These are phyloP conservation scores for Venturia pyrina DNA, from an alignment of 2,329 filamentous ascomycete species.

Conservation along the genomic window DNA sequence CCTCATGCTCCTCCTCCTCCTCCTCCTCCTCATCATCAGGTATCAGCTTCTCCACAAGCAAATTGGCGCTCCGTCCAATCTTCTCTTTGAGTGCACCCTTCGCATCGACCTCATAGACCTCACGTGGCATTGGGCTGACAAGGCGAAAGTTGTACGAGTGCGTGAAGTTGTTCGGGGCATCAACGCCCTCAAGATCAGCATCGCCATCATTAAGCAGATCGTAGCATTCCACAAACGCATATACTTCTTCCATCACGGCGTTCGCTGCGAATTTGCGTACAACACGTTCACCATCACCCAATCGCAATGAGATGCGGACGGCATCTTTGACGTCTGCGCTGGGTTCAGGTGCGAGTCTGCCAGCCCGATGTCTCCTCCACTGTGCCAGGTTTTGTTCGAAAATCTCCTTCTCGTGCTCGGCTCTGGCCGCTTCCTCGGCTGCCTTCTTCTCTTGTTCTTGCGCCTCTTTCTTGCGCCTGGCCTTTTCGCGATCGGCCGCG, in stretches of 20 bases:
- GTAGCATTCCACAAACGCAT: slow-evolving; percentile 92
- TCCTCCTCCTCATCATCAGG: slow-evolving; percentile 46
- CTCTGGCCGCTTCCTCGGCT: slow-evolving; percentile 57
- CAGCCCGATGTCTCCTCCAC: slow-evolving; percentile 74
- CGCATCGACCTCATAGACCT: slow-evolving; percentile 62
- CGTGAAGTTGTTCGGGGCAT: slow-evolving; percentile 57
- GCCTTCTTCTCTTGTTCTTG: slow-evolving; percentile 52
- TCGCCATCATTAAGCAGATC: slow-evolving; percentile 46
- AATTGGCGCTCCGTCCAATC: slow-evolving; percentile 73
- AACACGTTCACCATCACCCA: slow-evolving; percentile 60
- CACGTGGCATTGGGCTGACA: slow-evolving; percentile 74
- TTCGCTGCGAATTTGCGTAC: slow-evolving; percentile 62
- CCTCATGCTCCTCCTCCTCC: slow-evolving; percentile 29
- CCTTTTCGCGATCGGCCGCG: slow-evolving; percentile 77
- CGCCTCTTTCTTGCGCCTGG: slow-evolving; percentile 64
- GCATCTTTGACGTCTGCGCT: slow-evolving; percentile 51
- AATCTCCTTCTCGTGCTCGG: slow-evolving; percentile 51
- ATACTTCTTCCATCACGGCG: slow-evolving; percentile 76
- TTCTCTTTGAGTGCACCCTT: slow-evolving; percentile 58
- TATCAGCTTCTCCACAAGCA: slow-evolving; percentile 70
- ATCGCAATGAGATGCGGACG: slow-evolving; percentile 58
- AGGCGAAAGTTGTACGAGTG: slow-evolving; percentile 81
- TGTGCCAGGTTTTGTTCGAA: slow-evolving; percentile 46
- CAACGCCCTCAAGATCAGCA: slow-evolving; percentile 23
- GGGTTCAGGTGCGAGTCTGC: slow-evolving; percentile 60